A percentile compares a stretch with the other conserved stretches of the same genome.
These are phyloP conservation scores for Nothomitra cinnamomea DNA, from an alignment of 2,329 filamentous ascomycete genomes.

Conservation along the genomic window DNA sequence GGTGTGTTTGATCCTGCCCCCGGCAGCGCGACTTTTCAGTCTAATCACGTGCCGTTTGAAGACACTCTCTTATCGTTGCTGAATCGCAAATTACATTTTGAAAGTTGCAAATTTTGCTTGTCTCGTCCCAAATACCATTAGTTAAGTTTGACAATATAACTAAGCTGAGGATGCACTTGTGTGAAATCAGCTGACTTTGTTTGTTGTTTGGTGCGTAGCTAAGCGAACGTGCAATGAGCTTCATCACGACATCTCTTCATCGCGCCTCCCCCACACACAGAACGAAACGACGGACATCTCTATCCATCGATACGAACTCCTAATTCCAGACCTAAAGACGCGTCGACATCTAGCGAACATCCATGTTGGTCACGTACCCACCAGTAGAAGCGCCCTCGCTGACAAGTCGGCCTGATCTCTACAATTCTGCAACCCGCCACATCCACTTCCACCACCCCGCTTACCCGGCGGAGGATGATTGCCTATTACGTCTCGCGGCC, in stretches of 20 bases:
- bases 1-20: too few relatives aligned
- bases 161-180: background rate
- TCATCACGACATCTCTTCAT: background rate
- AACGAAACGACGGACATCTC: background rate
- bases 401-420: background rate
- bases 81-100: background rate
- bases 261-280: background rate
- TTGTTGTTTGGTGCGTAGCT: background rate
- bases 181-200: background rate
- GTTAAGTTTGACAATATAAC: too few relatives aligned
- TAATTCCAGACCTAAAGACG: background rate
- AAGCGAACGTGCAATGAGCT: background rate
- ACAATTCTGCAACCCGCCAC: background rate
- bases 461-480: background rate
- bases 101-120: too few relatives aligned
- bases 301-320: background rate
- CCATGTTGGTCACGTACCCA: background rate
- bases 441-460: background rate
- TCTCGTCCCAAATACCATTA: too few relatives aligned
- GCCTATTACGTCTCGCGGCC: background rate
- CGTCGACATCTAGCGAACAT: background rate
- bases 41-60: too few relatives aligned
- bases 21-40: too few relatives aligned
- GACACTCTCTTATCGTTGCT: background rate
- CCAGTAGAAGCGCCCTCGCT: background rate